Base-by-base conservation (phyloP, 208 protist genomes). In the Plasmodiophora brassicae region DNA sequence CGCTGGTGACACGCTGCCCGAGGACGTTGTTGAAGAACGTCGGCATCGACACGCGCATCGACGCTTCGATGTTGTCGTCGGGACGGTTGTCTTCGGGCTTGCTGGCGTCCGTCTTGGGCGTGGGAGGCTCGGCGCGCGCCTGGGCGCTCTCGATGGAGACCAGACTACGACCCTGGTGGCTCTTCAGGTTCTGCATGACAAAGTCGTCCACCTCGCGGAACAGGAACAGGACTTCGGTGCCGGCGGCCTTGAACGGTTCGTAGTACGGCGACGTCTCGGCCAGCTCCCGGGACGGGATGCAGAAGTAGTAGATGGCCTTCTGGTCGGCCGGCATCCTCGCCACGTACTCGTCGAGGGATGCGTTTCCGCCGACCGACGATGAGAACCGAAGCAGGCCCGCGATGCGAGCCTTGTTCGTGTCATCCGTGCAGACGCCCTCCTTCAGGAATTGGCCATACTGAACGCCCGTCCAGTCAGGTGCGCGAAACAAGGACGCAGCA, bases 271-370 rank as follows among this genome's bases (percentile, higher is more conserved):
- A 98, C 85, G 93, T 71, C 53, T 95, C 84, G 41, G 96, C 97
- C 91, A 97, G 94, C 85, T 95, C 92, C 87, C 96, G 95, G 28
- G 89, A n/a, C 28, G 85, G 85, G 43, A 14, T 86, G 84, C 65
- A 78, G 65, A 78, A 78, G n/a, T 78, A 78, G 65, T 78, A 78
- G 36, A 22, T 54, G 0, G 14, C 44, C 22, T 1, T 41, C 39
- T 72, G 41, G 39, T 87, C 86, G 8, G 54, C 46, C 1, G 57
- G 57, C 72, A 86, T 98, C 83, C 97, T 95, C n/a, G 94, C 91
- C 46, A 97, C 94, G 92, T 99, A 99, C 60, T 98, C 96, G 85
- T 97, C 94, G 0, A 99, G 92, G 0, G 95, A 95, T n/a, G 95
- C 92, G 57, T 91, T 45, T 35, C 43, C 44, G 44, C 35, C 14